Conservation (phyloP, 2,329 filamentous ascomycete genomes). For the Diplodia intermedia region DNA sequence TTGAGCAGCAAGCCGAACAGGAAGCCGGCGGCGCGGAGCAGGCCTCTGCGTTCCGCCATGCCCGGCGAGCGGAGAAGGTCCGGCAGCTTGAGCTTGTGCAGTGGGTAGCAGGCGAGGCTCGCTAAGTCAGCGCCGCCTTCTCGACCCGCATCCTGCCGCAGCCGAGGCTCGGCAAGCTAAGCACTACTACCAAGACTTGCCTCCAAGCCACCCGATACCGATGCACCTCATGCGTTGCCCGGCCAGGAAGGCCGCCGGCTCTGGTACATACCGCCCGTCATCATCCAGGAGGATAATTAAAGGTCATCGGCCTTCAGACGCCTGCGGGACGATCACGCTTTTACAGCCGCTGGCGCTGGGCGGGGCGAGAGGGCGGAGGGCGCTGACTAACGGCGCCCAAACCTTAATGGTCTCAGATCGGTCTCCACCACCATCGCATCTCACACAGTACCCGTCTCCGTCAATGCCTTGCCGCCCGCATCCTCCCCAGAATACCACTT, state of each 20-base stretch:
- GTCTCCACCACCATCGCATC: constrained; percentile 38
- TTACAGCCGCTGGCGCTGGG: constrained; percentile 3
- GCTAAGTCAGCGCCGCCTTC: constrained; percentile 11
- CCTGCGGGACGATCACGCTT: constrained; percentile 27
- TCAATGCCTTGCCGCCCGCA: constrained; percentile 35
- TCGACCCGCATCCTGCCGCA: not conserved
- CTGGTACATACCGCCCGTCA: constrained; percentile 20
- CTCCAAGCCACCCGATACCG: not conserved
- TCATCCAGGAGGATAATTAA: constrained; percentile 25
- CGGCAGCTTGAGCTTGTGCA: too few species aligned
- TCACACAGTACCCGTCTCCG: constrained; percentile 48
- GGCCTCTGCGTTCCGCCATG: constrained; percentile 5
- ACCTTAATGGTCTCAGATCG: constrained; percentile 39
- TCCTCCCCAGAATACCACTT: constrained; percentile 38
- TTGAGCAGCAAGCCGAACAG: too few species aligned
- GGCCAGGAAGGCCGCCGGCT: constrained; percentile 4
- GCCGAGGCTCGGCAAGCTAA: constrained; percentile 24
- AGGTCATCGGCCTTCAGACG: constrained; percentile 21
- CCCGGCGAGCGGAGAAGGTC: not conserved
- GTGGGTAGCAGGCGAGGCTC: not conserved
- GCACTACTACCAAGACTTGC: constrained; percentile 20
- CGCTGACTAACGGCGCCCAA: constrained; percentile 31
- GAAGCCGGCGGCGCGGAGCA: constrained; percentile 1
- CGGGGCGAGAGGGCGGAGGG: constrained; percentile 9
- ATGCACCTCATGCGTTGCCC: constrained; percentile 22